A percentile compares a stretch with the other conserved stretches of the same genome.
These are phyloP conservation scores for Cadophora malorum DNA, from an alignment of 2,329 filamentous ascomycete species.

Conservation along the genomic window DNA sequence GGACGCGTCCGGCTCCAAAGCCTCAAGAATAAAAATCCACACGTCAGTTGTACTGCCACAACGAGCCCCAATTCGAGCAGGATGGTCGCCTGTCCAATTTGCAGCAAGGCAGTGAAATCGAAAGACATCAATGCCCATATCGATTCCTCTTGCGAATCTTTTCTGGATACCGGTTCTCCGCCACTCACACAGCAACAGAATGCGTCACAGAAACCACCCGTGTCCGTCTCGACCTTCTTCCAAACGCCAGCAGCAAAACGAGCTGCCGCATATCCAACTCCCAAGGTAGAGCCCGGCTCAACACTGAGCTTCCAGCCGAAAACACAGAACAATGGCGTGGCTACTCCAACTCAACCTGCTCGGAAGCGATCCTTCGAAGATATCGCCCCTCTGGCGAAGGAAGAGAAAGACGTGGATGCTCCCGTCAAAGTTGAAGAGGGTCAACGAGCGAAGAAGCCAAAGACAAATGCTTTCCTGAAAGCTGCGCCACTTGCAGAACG, in stretches of 20 bases:
- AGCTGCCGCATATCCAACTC: slow-evolving; percentile 44
- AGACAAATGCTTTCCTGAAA: slow-evolving; percentile 67
- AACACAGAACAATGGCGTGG: slow-evolving; percentile 40
- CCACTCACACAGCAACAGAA: slow-evolving; percentile 46
- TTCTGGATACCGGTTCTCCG: slow-evolving; percentile 60
- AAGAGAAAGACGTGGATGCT: slow-evolving; percentile 24
- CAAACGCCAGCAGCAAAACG: slow-evolving; percentile 65
- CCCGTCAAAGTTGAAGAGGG: slow-evolving; percentile 19
- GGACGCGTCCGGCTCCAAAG: neutral
- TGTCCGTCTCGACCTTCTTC: slow-evolving; percentile 65
- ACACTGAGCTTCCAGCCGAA: slow-evolving; percentile 47
- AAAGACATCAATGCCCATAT: slow-evolving; percentile 87
- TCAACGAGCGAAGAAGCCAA: slow-evolving; percentile 65
- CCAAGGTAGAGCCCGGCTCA: slow-evolving; percentile 44
- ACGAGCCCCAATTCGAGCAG: neutral
- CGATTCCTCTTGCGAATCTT: slow-evolving; percentile 78
- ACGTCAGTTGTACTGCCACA: neutral
- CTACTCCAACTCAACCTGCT: slow-evolving; percentile 33
- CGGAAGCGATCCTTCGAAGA: slow-evolving; percentile 45
- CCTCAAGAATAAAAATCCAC: neutral
- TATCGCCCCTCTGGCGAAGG: slow-evolving; percentile 28
- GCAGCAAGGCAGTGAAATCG: slow-evolving; percentile 73
- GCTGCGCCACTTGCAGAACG: slow-evolving; percentile 89
- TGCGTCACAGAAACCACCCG: slow-evolving; percentile 49
- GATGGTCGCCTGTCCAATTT: slow-evolving; percentile 80